A percentile compares a stretch with the other conserved stretches of the same genome.
These are phyloP conservation scores for Miscanthus lutarioriparius DNA, from an alignment of 176 grass and related monocot species.

Conservation along the genomic window DNA sequence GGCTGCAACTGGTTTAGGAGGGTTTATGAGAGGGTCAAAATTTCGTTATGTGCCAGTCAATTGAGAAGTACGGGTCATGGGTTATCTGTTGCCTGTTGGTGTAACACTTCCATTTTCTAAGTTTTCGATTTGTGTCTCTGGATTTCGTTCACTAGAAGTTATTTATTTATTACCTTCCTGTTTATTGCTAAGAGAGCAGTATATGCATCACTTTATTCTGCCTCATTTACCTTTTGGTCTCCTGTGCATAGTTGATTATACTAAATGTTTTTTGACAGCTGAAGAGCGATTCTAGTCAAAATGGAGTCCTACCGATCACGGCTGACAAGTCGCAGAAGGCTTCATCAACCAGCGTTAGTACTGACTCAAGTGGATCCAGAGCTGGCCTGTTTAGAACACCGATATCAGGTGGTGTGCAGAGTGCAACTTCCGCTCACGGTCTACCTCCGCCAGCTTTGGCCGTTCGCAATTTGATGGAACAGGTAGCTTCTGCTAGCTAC, in stretches of 20 bases:
- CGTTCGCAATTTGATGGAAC: slow-evolving; percentile 96
- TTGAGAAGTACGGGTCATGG: not conserved
- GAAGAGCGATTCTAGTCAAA: slow-evolving; percentile 35
- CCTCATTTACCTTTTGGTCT: not conserved
- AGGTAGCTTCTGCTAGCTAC: slow-evolving; percentile 44
- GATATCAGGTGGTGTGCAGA: slow-evolving; percentile 97
- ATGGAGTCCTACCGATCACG: slow-evolving; percentile 28
- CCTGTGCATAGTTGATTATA: not conserved
- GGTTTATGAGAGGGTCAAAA: not conserved
- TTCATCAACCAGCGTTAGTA: not conserved
- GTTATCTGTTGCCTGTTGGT: no score
- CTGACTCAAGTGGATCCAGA: slow-evolving; percentile 62
- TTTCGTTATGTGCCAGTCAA: not conserved
- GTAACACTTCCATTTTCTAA: not conserved
- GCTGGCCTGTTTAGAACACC: slow-evolving; percentile 94
- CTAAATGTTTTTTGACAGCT: not conserved
- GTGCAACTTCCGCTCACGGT: slow-evolving; percentile 87
- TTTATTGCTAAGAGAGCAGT: not conserved
- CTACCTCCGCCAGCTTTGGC: slow-evolving; percentile 91
- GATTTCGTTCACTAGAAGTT: not conserved
- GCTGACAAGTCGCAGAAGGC: slow-evolving; percentile 27
- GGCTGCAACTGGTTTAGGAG: not conserved
- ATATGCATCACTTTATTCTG: not conserved
- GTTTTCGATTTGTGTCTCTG: not conserved
- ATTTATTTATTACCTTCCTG: not conserved